A percentile compares a stretch with the other conserved stretches of the same genome.
These are phyloP conservation scores for Centrapalus pauciflorus DNA, from an alignment of 129 eudicot genomes.

Conservation along the genomic window DNA sequence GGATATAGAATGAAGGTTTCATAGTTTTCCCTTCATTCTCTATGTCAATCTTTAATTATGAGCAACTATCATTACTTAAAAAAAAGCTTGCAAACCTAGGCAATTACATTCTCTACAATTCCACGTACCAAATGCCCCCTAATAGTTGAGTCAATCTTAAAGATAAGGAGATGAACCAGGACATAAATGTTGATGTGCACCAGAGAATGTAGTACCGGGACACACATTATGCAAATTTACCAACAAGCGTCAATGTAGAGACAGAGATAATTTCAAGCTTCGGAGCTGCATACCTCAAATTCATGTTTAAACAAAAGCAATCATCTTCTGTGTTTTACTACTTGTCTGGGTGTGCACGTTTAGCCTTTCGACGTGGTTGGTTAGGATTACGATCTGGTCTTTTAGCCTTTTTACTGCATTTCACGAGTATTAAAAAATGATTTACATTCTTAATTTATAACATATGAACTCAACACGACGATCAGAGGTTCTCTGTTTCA, in stretches of 20 bases:
- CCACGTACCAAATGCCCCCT: too few species aligned
- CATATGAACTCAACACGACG: neutral
- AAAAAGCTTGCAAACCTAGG: too few species aligned
- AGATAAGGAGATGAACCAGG: too few species aligned
- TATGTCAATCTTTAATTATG: too few species aligned
- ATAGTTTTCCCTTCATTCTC: too few species aligned
- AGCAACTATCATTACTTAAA: too few species aligned
- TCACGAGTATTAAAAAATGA: neutral
- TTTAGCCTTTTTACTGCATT: constrained; percentile 44
- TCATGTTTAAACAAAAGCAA: constrained; percentile 6
- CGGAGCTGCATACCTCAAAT: constrained; percentile 24
- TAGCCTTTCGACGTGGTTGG: constrained; percentile 72
- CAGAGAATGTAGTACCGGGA: too few species aligned
- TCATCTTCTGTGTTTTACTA: constrained; percentile 23
- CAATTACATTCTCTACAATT: too few species aligned
- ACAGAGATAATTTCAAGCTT: neutral
- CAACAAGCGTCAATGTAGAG: neutral
- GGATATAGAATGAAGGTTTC: too few species aligned
- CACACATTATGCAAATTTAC: too few species aligned
- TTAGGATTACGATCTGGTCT: constrained; percentile 37
- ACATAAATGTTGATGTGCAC: too few species aligned
- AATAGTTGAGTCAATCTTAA: too few species aligned
- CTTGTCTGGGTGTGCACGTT: constrained; percentile 65
- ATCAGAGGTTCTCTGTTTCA: neutral
- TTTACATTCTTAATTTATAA: neutral